These are phyloP conservation scores for Claviceps sp. DNA, from an alignment of 2,329 filamentous ascomycete genomes.

Conservation along the genomic window DNA sequence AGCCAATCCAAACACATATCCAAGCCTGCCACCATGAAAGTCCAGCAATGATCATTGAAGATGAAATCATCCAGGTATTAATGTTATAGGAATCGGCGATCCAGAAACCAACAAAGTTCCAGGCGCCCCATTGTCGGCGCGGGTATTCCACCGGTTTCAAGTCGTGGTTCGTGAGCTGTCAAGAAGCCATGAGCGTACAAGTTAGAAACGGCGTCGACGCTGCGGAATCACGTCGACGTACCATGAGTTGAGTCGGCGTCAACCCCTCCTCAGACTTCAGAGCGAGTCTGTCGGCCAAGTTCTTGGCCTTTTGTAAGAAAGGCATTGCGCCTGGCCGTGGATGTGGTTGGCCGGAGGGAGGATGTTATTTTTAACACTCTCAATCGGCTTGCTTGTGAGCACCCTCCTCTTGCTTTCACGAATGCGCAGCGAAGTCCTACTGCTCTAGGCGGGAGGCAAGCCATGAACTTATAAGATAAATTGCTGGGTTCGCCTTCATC, in stretches of 20 bases:
- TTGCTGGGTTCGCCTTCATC: no score
- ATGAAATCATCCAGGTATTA: conserved; percentile 90
- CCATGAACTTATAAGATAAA: no score
- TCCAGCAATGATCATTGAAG: conserved; percentile 63
- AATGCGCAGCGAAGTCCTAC: no score
- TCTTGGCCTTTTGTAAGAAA: conserved; percentile 15
- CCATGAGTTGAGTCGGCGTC: conserved; percentile 67
- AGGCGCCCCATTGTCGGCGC: conserved; percentile 69
- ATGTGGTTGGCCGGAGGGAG: background rate
- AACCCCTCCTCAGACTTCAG: conserved; percentile 67
- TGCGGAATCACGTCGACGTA: conserved; percentile 17
- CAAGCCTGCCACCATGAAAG: conserved; percentile 87
- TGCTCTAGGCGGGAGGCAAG: no score
- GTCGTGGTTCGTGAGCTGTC: conserved; percentile 65
- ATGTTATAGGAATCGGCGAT: conserved; percentile 78
- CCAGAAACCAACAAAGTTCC: conserved; percentile 86
- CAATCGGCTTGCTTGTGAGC: background rate
- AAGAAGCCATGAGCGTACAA: background rate
- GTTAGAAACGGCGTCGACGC: background rate
- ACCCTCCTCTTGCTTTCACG: no score
- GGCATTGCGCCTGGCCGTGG: background rate
- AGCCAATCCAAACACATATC: conserved; percentile 81
- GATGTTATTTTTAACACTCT: no score
- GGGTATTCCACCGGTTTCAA: conserved; percentile 68
- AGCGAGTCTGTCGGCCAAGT: conserved; percentile 46